Evolutionary conservation across 2,329 filamentous ascomycete species (phyloP).

Genomic region (Westerdykella sp.): DNA sequence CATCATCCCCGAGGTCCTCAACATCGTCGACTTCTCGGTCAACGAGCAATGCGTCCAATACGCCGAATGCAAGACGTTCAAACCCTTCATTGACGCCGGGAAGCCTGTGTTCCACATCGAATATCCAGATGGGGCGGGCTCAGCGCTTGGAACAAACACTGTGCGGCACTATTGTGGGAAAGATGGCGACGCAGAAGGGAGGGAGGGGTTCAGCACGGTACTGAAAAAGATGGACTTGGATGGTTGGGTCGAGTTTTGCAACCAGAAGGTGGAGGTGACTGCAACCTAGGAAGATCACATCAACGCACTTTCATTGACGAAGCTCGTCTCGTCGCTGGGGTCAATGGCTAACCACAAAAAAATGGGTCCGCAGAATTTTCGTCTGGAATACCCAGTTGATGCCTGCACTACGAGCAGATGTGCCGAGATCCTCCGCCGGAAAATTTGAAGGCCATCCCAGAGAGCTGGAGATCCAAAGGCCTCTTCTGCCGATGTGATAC

Average conservation of each 20-base stretch:
- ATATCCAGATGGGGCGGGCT: slow-evolving; percentile 52
- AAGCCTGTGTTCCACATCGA: slow-evolving; percentile 72
- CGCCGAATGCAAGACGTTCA: slow-evolving; percentile 54
- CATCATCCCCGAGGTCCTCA: slow-evolving; percentile 50
- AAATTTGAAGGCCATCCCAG: neutral
- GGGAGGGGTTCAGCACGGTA: slow-evolving; percentile 55
- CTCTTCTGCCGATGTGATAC: slow-evolving; percentile 6
- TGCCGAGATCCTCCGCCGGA: slow-evolving; percentile 3
- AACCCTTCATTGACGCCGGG: slow-evolving; percentile 51
- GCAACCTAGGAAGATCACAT: neutral
- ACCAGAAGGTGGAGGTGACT: slow-evolving; percentile 20
- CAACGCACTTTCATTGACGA: slow-evolving; percentile 8
- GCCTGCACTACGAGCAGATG: neutral
- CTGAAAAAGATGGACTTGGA: slow-evolving; percentile 61
- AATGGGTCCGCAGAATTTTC: neutral
- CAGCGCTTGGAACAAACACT: slow-evolving; percentile 25
- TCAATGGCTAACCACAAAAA: slow-evolving; percentile 1
- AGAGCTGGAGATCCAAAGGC: too few species aligned
- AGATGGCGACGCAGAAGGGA: slow-evolving; percentile 33
- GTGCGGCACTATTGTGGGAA: slow-evolving; percentile 40
- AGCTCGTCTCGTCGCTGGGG: neutral
- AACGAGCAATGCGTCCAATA: slow-evolving; percentile 64
- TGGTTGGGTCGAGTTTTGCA: slow-evolving; percentile 56
- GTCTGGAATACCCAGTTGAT: neutral
- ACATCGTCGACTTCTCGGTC: slow-evolving; percentile 58